Evolutionary conservation across 148 eudicot genomes (phyloP).

Genomic region (Pouteria glomerata): DNA sequence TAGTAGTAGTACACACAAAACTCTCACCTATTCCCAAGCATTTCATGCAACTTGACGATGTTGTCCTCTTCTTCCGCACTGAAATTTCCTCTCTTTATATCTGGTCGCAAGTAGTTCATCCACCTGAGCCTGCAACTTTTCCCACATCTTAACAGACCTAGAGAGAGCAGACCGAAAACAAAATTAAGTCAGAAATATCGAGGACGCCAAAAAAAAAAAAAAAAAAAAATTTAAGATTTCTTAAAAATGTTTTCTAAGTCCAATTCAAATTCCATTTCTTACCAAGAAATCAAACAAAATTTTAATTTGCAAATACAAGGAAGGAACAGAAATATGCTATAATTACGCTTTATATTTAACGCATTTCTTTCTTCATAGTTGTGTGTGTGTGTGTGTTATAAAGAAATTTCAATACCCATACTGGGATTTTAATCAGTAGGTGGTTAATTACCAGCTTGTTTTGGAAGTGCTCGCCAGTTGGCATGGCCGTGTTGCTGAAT

Average conservation of each 20-base stretch:
- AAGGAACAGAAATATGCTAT: no score
- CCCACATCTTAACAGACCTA: constrained; percentile 70
- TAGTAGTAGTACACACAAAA: no score
- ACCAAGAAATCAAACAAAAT: no score
- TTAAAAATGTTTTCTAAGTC: no score
- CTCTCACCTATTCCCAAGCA: constrained; percentile 79
- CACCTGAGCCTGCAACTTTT: constrained; percentile 81
- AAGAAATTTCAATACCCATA: no score
- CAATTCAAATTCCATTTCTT: no score
- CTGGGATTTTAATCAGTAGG: background rate
- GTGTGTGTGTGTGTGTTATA: no score
- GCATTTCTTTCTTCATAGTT: constrained; percentile 1
- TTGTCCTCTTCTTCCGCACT: constrained; percentile 63
- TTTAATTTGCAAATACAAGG: no score
- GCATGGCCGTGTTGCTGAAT: constrained; percentile 53
- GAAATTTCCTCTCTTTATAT: constrained; percentile 73
- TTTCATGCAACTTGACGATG: constrained; percentile 55
- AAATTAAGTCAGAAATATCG: background rate
- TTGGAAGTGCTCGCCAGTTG: constrained; percentile 68
- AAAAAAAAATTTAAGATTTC: no score
- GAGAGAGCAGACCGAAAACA: background rate
- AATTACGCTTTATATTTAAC: no score
- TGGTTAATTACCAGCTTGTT: constrained; percentile 42
- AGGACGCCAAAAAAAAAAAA: no score
- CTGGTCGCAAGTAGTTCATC: constrained; percentile 66